Percentiles rank a stretch among this genome's conserved stretches.
Conservation (phyloP, 163 green algal species). For the Chlamydomonas reinhardtii region DNA sequence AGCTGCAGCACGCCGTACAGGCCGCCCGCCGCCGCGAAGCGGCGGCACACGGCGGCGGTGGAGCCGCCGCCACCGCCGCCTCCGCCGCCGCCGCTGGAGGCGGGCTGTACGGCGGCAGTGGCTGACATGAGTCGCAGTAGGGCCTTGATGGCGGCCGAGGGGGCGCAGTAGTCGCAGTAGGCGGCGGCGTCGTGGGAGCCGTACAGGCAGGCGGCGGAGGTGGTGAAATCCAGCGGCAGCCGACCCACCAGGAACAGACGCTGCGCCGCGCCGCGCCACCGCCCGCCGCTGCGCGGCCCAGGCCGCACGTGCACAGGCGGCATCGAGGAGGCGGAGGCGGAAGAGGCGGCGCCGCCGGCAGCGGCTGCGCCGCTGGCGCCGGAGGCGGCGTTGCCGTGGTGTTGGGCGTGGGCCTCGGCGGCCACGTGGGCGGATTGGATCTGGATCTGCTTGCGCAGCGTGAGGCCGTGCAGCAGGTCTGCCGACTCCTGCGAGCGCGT, state of each 20-base stretch:
- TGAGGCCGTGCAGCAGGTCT: slow-evolving; percentile 54
- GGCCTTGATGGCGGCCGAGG: slow-evolving; percentile 48
- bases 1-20: slow-evolving; percentile 59
- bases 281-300: too few relatives aligned
- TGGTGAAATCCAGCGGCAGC: slow-evolving; percentile 44
- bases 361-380: too few relatives aligned
- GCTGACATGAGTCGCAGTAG: slow-evolving; percentile 46
- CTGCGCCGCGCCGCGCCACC: too few relatives aligned
- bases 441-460: slow-evolving; percentile 59
- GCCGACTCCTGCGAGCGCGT: slow-evolving; percentile 53
- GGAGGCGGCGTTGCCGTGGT: background rate
- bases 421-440: slow-evolving; percentile 6
- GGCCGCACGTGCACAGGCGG: slow-evolving; percentile 29
- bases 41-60: slow-evolving; percentile 12
- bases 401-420: background rate
- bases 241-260: slow-evolving; percentile 54
- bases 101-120: background rate
- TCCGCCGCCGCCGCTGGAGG: background rate
- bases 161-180: slow-evolving; percentile 58
- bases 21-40: slow-evolving; percentile 45
- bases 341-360: too few relatives aligned
- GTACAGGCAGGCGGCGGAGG: slow-evolving; percentile 54
- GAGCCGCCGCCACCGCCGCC: background rate
- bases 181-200: slow-evolving; percentile 39
- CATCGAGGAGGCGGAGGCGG: background rate